Percentiles rank a stretch among this genome's conserved stretches.
Evolutionary conservation across 176 grass and related monocot genomes (phyloP).

Genomic region (Triticum timopheevii): DNA sequence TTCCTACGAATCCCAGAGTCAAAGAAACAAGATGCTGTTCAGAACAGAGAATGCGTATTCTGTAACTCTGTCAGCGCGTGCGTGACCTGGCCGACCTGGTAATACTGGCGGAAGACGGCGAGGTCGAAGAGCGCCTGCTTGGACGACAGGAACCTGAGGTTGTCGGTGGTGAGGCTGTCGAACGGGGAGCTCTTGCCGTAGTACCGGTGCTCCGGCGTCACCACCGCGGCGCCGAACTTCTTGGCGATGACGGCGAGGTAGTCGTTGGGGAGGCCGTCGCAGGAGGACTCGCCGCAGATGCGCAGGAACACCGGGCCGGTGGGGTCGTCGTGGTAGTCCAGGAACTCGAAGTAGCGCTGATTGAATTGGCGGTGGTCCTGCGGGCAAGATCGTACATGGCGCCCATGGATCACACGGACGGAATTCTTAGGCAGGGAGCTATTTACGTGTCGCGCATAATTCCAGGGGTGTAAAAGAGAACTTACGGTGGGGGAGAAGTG

Average conservation of each 20-base stretch:
- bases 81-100: conserved; percentile 52
- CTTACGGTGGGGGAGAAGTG: conserved; percentile 91
- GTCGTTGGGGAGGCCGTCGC: conserved; percentile 82
- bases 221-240: conserved; percentile 90
- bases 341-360: conserved; percentile 86
- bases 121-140: conserved; percentile 98
- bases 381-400: not conserved
- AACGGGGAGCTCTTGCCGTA: conserved; percentile 98
- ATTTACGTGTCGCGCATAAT: not conserved
- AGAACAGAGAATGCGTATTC: not conserved
- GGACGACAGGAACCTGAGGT: conserved; percentile 88
- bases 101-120: conserved; percentile 80
- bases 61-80: not conserved
- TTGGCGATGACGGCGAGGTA: conserved; percentile 81
- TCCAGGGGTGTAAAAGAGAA: not conserved
- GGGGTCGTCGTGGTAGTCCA: conserved; percentile 51
- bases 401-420: not conserved
- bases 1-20: conserved; percentile 32
- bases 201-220: conserved; percentile 89
- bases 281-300: conserved; percentile 83
- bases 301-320: conserved; percentile 78
- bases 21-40: not conserved
- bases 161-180: conserved; percentile 56
- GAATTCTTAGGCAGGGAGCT: not conserved
- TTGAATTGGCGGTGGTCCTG: conserved; percentile 80